Base-by-base conservation (phyloP, 371 early-diverging fungal species). In the Mucor sp. region DNA sequence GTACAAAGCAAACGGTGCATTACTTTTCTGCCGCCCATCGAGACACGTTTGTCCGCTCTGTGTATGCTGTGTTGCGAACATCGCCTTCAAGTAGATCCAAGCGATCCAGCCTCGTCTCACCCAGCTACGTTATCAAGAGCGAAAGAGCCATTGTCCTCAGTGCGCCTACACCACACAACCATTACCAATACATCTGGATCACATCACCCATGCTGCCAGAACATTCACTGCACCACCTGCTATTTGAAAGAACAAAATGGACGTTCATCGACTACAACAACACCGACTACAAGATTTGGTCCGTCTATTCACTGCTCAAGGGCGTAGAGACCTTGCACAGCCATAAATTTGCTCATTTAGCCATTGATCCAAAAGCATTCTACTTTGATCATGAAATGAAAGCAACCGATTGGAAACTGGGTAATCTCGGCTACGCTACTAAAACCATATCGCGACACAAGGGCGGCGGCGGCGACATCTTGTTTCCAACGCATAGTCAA, bases 101-200 rank as follows among this genome's bases (percentile, higher is more conserved):
- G 4, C 25, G 53, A 53, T 27, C 23, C 2, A 53, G 53, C 6
- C 53, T 53, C 25, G 53, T 53, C 12, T 33, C 39, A 12, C 32
- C 37, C 0, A 53, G n/a, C 1, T 55, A 62, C 43, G 23, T 62
- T 0, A 66, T 66, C 53, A 68, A 47, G 39, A 68, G 62, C 25
- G 39, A 63, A 25, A 59, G 65, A 25, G 72, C 65, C 8, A 68
- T 72, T 25, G 62, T 68, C 9, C 66, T 72, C 9, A 53, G 33
- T 23, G 43, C 50, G 3, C 68, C 72, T 3, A 72, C 72, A 27
- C 66, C 72, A 2, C 47, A 32, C 7, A 63, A 41, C 19, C 30
- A 58, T 4, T 72, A 72, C 32, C 72, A 62, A 17, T 72, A 62
- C 25, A 60, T 72, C 12, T 72, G 72, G 72, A 72, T 72, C 39